Conservation (phyloP, 371 early-diverging fungal genomes). For the Parasitella parasitica region DNA sequence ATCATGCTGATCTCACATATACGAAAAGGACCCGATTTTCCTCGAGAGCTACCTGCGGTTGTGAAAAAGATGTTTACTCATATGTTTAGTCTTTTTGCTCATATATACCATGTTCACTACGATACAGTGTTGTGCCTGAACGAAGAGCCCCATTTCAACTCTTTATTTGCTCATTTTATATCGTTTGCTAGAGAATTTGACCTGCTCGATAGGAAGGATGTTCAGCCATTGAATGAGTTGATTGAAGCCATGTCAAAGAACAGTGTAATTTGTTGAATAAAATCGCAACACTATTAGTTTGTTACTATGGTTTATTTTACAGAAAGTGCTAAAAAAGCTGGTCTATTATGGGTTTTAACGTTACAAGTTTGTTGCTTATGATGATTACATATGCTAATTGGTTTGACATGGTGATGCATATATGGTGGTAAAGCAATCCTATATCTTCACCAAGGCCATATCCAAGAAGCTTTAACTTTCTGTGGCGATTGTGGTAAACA, state of each 20-base stretch:
- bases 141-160: slow-evolving; percentile 91
- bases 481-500: slow-evolving; percentile 5
- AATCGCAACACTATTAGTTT: no score
- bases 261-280: slow-evolving; percentile 20
- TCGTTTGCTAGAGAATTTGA: slow-evolving; percentile 92
- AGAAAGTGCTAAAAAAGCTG: background rate
- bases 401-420: background rate
- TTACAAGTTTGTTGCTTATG: background rate
- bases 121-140: slow-evolving; percentile 79
- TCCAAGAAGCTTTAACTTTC: slow-evolving; percentile 11
- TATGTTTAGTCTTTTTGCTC: slow-evolving; percentile 88
- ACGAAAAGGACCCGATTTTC: slow-evolving; percentile 64
- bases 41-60: slow-evolving; percentile 73
- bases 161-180: slow-evolving; percentile 92
- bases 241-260: slow-evolving; percentile 45
- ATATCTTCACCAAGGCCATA: slow-evolving; percentile 4
- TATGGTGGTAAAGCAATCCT: background rate
- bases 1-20: background rate
- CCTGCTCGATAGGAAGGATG: slow-evolving; percentile 90
- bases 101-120: slow-evolving; percentile 92
- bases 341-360: slow-evolving; percentile 1
- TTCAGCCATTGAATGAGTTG: slow-evolving; percentile 79
- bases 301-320: background rate
- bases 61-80: slow-evolving; percentile 79
- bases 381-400: background rate